Conservation (phyloP, 2,329 filamentous ascomycete genomes). For the Phyllosticta ampelicida region DNA sequence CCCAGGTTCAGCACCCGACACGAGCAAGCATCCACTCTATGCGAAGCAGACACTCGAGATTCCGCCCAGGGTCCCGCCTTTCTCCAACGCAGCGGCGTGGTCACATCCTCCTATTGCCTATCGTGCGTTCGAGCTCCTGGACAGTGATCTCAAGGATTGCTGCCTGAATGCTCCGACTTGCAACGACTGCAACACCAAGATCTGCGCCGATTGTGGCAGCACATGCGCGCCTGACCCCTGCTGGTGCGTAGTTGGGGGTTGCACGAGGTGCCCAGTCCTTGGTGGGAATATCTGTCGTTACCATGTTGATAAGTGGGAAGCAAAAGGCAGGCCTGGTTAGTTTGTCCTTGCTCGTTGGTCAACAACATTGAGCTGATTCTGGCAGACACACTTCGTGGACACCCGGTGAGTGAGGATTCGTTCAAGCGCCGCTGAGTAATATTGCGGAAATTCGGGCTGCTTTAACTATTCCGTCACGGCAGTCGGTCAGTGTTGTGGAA, state of each 20-base stretch:
- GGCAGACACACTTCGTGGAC: background rate
- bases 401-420: background rate
- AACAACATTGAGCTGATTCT: background rate
- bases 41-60: background rate
- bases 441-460: too few relatives aligned
- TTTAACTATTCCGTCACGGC: background rate
- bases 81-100: background rate
- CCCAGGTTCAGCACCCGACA: background rate
- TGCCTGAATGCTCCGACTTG: background rate
- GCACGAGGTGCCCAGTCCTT: background rate
- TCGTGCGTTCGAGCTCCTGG: background rate
- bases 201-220: background rate
- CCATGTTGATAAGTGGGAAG: background rate
- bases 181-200: constrained; percentile 4
- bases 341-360: background rate
- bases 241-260: background rate
- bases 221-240: constrained; percentile 1
- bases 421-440: background rate
- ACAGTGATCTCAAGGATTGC: background rate
- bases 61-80: background rate
- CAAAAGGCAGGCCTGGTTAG: background rate
- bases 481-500: background rate
- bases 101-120: background rate
- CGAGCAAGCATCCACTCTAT: background rate
- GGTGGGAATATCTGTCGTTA: constrained; percentile 3